Base-by-base conservation (phyloP, 2,329 filamentous ascomycete genomes). In the Diaporthe sp. region DNA sequence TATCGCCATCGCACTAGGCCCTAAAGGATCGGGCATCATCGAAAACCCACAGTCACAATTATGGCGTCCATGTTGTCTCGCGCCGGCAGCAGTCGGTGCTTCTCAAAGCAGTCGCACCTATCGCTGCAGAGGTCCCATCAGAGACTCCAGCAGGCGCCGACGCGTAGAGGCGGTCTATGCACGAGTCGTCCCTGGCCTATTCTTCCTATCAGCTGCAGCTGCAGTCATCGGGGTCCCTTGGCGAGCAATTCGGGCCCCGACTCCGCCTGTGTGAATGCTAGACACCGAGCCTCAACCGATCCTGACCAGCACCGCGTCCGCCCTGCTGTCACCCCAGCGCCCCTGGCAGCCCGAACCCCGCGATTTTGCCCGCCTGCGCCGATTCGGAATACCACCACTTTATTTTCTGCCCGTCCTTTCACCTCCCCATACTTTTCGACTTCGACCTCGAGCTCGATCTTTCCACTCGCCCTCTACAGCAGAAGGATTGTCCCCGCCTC, bases 331-430 rank as follows among this genome's bases (percentile, higher is more conserved):
- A 58, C 62, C 46, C 46, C 62, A 74, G 65, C 53, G 31, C n/a
- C 25, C 58, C 42, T 49, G 39, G 39, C 72, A 34, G 72, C 62
- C 39, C 51, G 67, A 49, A 74, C 75, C 75, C 75, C 72, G 75
- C 75, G 73, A 49, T 75, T 72, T 60, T 76, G 75, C 68, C 75
- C 53, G 49, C 60, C 55, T 34, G 53, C 67, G 37, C 73, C 73
- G 68, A 62, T 37, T 72, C 49, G 55, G 55, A 71, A 46, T 61
- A 70, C 68, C 46, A 62, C 31, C 71, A 46, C 58, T 53, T 71
- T 57, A 71, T 70, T 75, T 68, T 70, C 73, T 67, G 28, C 70
- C 67, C 62, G 49, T 44, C 74, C 68, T 60, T 71, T 37, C 60
- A 49, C 60, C 46, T 28, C 55, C 44, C 39, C 62, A 19, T 42